A percentile compares a stretch with the other conserved stretches of the same genome.
Evolutionary conservation across 2,329 filamentous ascomycete species (phyloP).

Genomic region (Hymenoscyphus scutula): DNA sequence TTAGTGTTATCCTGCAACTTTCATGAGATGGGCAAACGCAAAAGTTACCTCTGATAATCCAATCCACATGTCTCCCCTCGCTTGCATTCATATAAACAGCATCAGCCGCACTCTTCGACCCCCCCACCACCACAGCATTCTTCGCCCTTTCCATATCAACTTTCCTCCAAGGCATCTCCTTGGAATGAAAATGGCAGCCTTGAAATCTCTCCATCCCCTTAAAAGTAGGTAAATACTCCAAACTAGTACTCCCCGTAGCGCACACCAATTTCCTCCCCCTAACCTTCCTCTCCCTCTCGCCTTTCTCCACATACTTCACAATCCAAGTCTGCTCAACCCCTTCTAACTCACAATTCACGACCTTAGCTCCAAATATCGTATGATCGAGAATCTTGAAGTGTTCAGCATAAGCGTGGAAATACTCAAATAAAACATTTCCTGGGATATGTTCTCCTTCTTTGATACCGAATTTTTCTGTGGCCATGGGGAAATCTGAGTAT

Average conservation of each 20-base stretch:
- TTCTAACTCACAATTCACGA: slow-evolving; percentile 37
- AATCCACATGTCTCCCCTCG: slow-evolving; percentile 51
- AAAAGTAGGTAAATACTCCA: slow-evolving; percentile 47
- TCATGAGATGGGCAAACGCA: too few relatives aligned
- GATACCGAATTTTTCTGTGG: slow-evolving; percentile 48
- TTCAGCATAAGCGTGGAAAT: slow-evolving; percentile 55
- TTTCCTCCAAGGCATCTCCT: slow-evolving; percentile 44
- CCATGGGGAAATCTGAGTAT: slow-evolving; percentile 70
- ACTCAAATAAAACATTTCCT: slow-evolving; percentile 53
- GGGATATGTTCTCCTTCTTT: slow-evolving; percentile 56
- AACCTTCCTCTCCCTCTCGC: neutral
- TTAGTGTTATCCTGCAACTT: neutral
- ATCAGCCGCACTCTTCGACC: slow-evolving; percentile 64
- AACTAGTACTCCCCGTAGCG: slow-evolving; percentile 55
- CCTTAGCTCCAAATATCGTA: slow-evolving; percentile 43
- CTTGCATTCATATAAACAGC: slow-evolving; percentile 59
- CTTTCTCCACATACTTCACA: neutral
- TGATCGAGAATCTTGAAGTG: slow-evolving; percentile 48
- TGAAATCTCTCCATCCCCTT: slow-evolving; percentile 46
- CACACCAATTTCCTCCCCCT: slow-evolving; percentile 45
- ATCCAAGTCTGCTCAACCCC: neutral
- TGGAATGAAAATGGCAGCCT: slow-evolving; percentile 49
- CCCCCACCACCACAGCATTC: slow-evolving; percentile 56
- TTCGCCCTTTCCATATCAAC: slow-evolving; percentile 44
- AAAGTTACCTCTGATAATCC: slow-evolving; percentile 53